phyloP scores from a whole-genome alignment of 176 grass and related monocot species.

The Hyparrhenia diplandra region DNA sequence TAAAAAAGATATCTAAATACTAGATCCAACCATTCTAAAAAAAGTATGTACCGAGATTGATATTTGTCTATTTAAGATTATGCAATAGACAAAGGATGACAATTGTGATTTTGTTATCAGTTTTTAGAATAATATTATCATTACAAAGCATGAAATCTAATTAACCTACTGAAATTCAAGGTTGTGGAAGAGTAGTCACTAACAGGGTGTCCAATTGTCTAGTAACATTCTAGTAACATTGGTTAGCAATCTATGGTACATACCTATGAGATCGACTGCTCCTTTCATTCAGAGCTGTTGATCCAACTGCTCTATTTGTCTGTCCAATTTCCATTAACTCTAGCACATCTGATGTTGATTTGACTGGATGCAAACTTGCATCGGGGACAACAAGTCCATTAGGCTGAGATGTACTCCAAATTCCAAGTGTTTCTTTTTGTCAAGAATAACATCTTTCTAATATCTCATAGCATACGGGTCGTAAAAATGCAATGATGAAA shows the following conservation, averaged over 20 bases:
- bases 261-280: constrained; percentile 98
- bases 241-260: background rate
- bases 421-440: constrained; percentile 74
- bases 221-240: background rate
- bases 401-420: constrained; percentile 88
- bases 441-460: constrained; percentile 31
- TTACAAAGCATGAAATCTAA: background rate
- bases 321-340: constrained; percentile 87
- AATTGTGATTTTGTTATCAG: background rate
- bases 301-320: constrained; percentile 81
- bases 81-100: background rate
- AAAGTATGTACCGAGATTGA: background rate
- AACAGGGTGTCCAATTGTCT: background rate
- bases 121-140: background rate
- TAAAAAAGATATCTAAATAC: background rate
- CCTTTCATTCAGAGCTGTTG: constrained; percentile 95
- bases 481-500: background rate
- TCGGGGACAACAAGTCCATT: constrained; percentile 92
- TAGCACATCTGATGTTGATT: constrained; percentile 81
- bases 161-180: background rate
- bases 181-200: background rate
- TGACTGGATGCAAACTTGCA: constrained; percentile 77
- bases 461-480: background rate
- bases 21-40: background rate
- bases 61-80: background rate